A percentile compares a stretch with the other conserved stretches of the same genome.
These are phyloP conservation scores for Corynespora cassiicola DNA, from an alignment of 2,329 filamentous ascomycete genomes.

Conservation along the genomic window DNA sequence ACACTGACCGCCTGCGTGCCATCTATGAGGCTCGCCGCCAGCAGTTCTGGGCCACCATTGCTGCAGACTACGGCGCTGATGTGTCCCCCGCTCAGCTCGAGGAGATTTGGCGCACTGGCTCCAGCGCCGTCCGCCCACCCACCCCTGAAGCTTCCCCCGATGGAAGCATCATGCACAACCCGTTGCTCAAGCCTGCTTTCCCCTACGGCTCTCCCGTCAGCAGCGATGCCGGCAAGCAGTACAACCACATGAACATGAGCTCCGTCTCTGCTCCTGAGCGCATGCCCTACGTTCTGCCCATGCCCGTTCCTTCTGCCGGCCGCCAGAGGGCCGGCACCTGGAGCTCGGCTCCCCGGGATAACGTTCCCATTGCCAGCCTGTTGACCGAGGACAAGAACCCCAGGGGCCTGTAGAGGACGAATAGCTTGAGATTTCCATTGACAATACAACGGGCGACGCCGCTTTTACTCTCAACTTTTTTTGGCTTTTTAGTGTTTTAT, in stretches of 20 bases:
- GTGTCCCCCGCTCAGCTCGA: slow-evolving; percentile 69
- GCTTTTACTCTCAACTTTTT: slow-evolving; percentile 4
- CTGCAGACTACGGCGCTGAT: slow-evolving; percentile 72
- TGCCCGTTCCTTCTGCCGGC: slow-evolving; percentile 42
- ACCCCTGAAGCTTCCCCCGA: slow-evolving; percentile 48
- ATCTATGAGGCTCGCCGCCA: slow-evolving; percentile 74
- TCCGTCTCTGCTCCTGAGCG: slow-evolving; percentile 41
- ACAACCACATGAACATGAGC: slow-evolving; percentile 39
- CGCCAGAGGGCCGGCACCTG: slow-evolving; percentile 41
- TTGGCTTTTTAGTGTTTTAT: slow-evolving; percentile 6
- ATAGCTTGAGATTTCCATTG: slow-evolving; percentile 4
- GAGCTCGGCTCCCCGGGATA: slow-evolving; percentile 43
- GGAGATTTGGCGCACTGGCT: slow-evolving; percentile 66
- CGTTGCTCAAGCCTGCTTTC: slow-evolving; percentile 40
- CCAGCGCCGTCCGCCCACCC: slow-evolving; percentile 39
- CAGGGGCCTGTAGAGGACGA: slow-evolving; percentile 14
- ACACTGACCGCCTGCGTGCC: slow-evolving; percentile 70
- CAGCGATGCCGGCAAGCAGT: slow-evolving; percentile 38
- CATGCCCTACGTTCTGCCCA: slow-evolving; percentile 44
- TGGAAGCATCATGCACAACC: slow-evolving; percentile 44
- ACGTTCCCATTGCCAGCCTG: slow-evolving; percentile 47
- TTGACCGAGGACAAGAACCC: slow-evolving; percentile 48
- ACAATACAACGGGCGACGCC: too few species aligned
- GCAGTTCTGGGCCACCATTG: slow-evolving; percentile 76
- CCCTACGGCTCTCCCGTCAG: slow-evolving; percentile 37